These are phyloP conservation scores for Coemansia sp. DNA, from an alignment of 192 early-diverging fungal species.

Conservation along the genomic window DNA sequence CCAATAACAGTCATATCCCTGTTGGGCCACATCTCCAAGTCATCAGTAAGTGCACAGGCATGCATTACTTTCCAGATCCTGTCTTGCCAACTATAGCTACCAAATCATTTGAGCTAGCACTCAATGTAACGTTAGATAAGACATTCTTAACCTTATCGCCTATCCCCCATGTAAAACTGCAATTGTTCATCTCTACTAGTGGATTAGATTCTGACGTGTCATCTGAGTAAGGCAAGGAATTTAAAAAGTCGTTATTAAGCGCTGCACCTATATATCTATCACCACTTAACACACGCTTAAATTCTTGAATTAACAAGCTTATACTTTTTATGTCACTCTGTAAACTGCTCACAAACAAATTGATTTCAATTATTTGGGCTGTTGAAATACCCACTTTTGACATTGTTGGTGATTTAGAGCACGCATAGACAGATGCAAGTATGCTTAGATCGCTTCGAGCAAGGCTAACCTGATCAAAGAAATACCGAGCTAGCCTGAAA, in stretches of 20 bases:
- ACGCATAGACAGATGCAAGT: not conserved
- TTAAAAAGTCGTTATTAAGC: slow-evolving; percentile 19
- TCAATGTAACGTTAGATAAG: slow-evolving; percentile 11
- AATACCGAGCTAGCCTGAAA: not conserved
- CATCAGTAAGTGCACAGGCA: too few relatives aligned
- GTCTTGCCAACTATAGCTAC: slow-evolving; percentile 60
- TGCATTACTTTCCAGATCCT: slow-evolving; percentile 60
- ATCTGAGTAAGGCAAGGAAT: slow-evolving; percentile 6
- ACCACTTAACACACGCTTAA: not conserved
- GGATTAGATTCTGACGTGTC: not conserved
- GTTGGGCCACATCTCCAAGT: slow-evolving; percentile 57
- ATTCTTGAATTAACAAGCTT: not conserved
- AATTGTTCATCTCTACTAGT: slow-evolving; percentile 12
- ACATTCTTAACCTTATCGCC: not conserved
- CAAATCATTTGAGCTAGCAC: slow-evolving; percentile 32
- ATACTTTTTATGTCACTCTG: not conserved
- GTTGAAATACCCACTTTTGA: not conserved
- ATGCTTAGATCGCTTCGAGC: not conserved
- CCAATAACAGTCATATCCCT: slow-evolving; percentile 72
- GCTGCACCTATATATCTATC: slow-evolving; percentile 11
- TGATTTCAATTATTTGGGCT: not conserved
- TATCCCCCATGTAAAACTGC: slow-evolving; percentile 20
- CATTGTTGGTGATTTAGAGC: not conserved
- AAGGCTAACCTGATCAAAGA: not conserved
- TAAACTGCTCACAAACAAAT: not conserved